A percentile compares a stretch with the other conserved stretches of the same genome.
Evolutionary conservation across 2,329 filamentous ascomycete species (phyloP).

Genomic region (Fusarium mexicanum): DNA sequence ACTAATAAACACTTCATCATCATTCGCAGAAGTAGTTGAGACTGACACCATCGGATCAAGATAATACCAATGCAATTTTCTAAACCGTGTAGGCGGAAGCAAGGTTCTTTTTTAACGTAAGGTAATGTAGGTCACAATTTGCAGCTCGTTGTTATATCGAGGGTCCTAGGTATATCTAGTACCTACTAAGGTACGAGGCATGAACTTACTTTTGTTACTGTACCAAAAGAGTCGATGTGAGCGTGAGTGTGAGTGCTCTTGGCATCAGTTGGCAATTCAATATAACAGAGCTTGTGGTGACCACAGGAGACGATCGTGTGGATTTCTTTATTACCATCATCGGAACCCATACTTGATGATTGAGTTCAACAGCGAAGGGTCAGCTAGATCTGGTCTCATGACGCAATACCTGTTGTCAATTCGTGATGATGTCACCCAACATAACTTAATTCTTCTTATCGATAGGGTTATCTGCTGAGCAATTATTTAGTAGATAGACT

Average conservation of each 20-base stretch:
- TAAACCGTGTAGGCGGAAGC: not conserved
- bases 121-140: not conserved
- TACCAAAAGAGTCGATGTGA: not conserved
- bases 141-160: not conserved
- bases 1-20: not conserved
- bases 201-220: not conserved
- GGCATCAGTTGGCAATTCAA: not conserved
- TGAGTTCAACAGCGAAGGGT: not conserved
- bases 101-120: not conserved
- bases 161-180: not conserved
- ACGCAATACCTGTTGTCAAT: conserved; percentile 25
- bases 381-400: conserved; percentile 26
- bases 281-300: conserved; percentile 9
- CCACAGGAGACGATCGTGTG: not conserved
- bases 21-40: not conserved
- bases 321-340: not conserved
- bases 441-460: conserved; percentile 7
- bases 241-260: not conserved
- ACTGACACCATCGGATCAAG: not conserved
- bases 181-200: not conserved
- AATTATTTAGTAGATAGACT: not conserved
- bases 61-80: not conserved
- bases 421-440: conserved; percentile 29
- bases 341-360: not conserved
- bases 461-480: not conserved